A percentile compares a stretch with the other conserved stretches of the same genome.
Conservation (phyloP, 2,329 filamentous ascomycete species). For the Diplodia sapinea region DNA sequence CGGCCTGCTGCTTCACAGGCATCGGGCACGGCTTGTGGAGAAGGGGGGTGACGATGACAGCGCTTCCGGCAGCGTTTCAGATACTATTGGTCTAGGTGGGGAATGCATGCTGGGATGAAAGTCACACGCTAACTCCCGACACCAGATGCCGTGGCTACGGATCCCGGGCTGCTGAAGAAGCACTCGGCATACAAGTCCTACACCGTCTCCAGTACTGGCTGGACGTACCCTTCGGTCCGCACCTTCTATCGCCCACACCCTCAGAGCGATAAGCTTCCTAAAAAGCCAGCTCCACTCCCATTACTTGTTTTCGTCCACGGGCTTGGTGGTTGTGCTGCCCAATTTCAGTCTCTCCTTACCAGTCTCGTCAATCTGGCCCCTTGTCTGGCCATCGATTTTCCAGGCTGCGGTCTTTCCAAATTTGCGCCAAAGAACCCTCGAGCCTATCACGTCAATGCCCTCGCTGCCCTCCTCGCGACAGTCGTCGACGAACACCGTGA, state of each 20-base stretch:
- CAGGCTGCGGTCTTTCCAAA: constrained; percentile 82
- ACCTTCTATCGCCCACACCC: constrained; percentile 84
- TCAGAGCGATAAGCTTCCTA: constrained; percentile 80
- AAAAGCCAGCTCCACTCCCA: constrained; percentile 74
- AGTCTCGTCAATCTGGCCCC: constrained; percentile 83
- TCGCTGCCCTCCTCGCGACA: constrained; percentile 75
- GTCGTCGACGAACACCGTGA: constrained; percentile 78
- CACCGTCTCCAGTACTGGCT: constrained; percentile 66
- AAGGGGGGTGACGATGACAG: constrained; percentile 32
- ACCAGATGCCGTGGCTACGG: constrained; percentile 60
- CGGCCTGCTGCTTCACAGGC: constrained; percentile 43
- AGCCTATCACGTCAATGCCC: constrained; percentile 78
- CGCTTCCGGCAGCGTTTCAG: constrained; percentile 27
- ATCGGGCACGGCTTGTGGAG: constrained; percentile 36
- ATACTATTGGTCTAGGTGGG: constrained; percentile 29
- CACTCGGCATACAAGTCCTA: constrained; percentile 75
- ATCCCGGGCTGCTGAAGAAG: constrained; percentile 80
- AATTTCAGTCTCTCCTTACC: constrained; percentile 81
- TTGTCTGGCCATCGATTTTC: constrained; percentile 86
- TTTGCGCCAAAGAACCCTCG: constrained; percentile 74
- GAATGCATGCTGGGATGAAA: constrained; percentile 6
- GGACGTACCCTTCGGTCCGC: constrained; percentile 76
- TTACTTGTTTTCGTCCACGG: constrained; percentile 92
- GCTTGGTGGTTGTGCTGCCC: constrained; percentile 86
- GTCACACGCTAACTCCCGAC: constrained; percentile 22